These are phyloP conservation scores for Stephania yunnanensis DNA, from an alignment of 164 flowering plant genomes.

Conservation along the genomic window DNA sequence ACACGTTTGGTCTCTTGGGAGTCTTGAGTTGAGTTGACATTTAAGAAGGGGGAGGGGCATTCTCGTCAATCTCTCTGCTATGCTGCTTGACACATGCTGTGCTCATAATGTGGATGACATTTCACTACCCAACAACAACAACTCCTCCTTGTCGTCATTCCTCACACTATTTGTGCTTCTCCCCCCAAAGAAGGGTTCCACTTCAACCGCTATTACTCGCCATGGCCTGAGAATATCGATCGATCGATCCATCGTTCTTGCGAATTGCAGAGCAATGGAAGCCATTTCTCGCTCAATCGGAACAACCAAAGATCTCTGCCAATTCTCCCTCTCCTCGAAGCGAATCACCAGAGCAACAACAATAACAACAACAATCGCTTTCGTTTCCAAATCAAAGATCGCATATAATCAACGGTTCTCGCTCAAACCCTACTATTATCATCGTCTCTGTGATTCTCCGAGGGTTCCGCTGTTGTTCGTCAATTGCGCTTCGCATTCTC, in stretches of 20 bases:
- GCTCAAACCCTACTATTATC: constrained; percentile 7
- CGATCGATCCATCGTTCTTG: too few species aligned
- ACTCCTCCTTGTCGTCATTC: background rate
- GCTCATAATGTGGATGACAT: background rate
- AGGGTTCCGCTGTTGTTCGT: constrained; percentile 4
- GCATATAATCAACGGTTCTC: background rate
- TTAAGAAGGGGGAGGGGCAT: background rate
- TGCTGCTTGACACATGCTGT: background rate
- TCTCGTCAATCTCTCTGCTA: background rate
- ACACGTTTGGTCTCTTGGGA: background rate
- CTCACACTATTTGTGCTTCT: background rate
- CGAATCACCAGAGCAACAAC: background rate
- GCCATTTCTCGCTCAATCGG: background rate
- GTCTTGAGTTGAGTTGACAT: too few species aligned
- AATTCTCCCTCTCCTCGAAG: background rate
- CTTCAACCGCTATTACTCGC: too few species aligned
- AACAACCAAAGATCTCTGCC: background rate
- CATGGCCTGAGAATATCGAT: background rate
- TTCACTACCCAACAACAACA: background rate
- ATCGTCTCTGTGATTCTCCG: constrained; percentile 4
- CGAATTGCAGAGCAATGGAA: background rate
- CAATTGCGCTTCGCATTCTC: constrained; percentile 14
- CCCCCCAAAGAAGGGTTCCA: background rate
- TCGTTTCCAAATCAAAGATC: background rate
- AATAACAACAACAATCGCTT: background rate